Evolutionary conservation across 2,329 filamentous ascomycete species (phyloP).

Genomic region (Fusarium sp.): DNA sequence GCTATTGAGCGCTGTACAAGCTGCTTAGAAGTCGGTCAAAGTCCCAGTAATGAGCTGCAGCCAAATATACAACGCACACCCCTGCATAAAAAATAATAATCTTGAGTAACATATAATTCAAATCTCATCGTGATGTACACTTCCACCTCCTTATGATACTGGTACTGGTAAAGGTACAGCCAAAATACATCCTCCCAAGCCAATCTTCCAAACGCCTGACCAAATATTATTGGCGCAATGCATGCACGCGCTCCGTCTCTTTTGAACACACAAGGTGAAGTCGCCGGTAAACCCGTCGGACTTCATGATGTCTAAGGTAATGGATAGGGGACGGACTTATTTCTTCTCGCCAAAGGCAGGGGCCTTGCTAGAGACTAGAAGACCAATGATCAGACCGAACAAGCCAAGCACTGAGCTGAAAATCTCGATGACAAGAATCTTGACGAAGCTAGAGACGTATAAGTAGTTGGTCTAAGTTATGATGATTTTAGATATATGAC

Average conservation of each 20-base stretch:
- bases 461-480: slow-evolving; percentile 24
- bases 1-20: slow-evolving; percentile 70
- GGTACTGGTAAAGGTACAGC: slow-evolving; percentile 51
- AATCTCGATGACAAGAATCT: slow-evolving; percentile 98
- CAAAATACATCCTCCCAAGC: slow-evolving; percentile 46
- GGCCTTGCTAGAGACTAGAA: slow-evolving; percentile 88
- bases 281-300: slow-evolving; percentile 16
- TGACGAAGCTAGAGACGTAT: slow-evolving; percentile 79
- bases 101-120: slow-evolving; percentile 41
- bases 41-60: slow-evolving; percentile 23
- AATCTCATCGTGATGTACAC: slow-evolving; percentile 48
- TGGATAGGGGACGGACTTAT: slow-evolving; percentile 19
- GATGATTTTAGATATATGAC: slow-evolving; percentile 48
- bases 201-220: slow-evolving; percentile 55
- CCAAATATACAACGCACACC: slow-evolving; percentile 32
- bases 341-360: slow-evolving; percentile 68
- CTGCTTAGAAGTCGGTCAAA: slow-evolving; percentile 7
- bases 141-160: slow-evolving; percentile 45
- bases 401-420: slow-evolving; percentile 97
- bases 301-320: slow-evolving; percentile 28
- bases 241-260: slow-evolving; percentile 42
- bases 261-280: slow-evolving; percentile 36
- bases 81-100: slow-evolving; percentile 28
- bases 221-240: slow-evolving; percentile 52
- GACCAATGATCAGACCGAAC: slow-evolving; percentile 94